Conservation (phyloP, 2,329 filamentous ascomycete species). For the Hymenoscyphus occultus region DNA sequence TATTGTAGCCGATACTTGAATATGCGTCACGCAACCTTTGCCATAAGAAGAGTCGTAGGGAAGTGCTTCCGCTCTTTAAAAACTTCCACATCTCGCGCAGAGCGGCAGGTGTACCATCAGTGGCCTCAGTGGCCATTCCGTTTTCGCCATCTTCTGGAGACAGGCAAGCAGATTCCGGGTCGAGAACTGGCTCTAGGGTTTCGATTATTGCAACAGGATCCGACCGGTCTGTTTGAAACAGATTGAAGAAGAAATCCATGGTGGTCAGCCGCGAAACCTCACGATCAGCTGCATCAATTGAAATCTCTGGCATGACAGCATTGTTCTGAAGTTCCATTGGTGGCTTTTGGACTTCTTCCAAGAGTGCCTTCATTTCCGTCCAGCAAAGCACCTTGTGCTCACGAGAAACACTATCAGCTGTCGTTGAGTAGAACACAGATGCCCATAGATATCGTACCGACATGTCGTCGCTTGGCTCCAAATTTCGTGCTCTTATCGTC, state of each 20-base stretch:
- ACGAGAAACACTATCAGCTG: constrained; percentile 52
- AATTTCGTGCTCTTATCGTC: constrained; percentile 40
- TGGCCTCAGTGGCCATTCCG: constrained; percentile 16
- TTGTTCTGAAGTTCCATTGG: constrained; percentile 75
- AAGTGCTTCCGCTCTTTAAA: constrained; percentile 74
- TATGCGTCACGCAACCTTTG: constrained; percentile 88
- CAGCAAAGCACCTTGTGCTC: constrained; percentile 61
- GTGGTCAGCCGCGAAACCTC: constrained; percentile 91
- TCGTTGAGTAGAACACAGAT: constrained; percentile 58
- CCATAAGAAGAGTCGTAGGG: constrained; percentile 85
- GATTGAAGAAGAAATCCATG: constrained; percentile 89
- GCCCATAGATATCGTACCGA: constrained; percentile 64
- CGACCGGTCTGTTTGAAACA: constrained; percentile 80
- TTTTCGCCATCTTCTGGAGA: constrained; percentile 28
- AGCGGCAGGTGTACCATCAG: constrained; percentile 36
- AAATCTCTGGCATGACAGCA: constrained; percentile 82
- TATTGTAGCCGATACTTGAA: constrained; percentile 74
- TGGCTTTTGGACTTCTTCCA: constrained; percentile 47
- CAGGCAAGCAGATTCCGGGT: constrained; percentile 57
- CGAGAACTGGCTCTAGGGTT: constrained; percentile 86
- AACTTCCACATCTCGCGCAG: constrained; percentile 83
- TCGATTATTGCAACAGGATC: constrained; percentile 86
- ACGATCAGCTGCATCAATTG: constrained; percentile 75
- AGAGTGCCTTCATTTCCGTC: constrained; percentile 56
- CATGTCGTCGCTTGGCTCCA: constrained; percentile 40